These are phyloP conservation scores for Osmanthus fragrans DNA, from an alignment of 257 asterid species.

Conservation along the genomic window DNA sequence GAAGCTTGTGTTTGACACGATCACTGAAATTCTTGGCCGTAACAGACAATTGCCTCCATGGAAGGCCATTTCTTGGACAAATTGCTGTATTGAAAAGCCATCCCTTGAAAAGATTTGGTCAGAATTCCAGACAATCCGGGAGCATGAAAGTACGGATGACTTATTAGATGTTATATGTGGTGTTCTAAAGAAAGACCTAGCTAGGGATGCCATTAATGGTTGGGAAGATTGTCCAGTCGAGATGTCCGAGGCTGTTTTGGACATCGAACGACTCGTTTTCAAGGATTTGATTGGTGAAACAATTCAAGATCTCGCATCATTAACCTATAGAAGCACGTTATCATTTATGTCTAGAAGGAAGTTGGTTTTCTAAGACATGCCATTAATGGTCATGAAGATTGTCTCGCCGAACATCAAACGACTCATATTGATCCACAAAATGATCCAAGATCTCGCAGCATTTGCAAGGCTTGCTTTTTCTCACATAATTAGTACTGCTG, in stretches of 20 bases:
- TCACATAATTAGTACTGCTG: conserved; percentile 8
- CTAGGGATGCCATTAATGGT: conserved; percentile 54
- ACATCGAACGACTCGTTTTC: conserved; percentile 81
- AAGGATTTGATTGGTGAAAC: conserved; percentile 77
- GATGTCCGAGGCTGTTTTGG: conserved; percentile 67
- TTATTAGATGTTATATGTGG: conserved; percentile 62
- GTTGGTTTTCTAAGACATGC: conserved; percentile 51
- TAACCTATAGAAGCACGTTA: conserved; percentile 42
- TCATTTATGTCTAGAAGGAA: conserved; percentile 56
- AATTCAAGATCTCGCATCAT: conserved; percentile 61
- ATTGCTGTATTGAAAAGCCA: neutral
- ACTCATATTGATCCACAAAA: conserved; percentile 64
- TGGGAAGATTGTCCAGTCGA: conserved; percentile 81
- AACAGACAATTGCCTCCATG: conserved; percentile 75
- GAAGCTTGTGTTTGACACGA: conserved; percentile 66
- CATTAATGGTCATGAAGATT: neutral
- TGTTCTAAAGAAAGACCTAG: conserved; percentile 74
- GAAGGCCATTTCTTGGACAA: conserved; percentile 49
- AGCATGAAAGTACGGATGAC: conserved; percentile 47
- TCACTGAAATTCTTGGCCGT: conserved; percentile 63
- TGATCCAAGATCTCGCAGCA: conserved; percentile 64
- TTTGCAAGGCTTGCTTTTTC: conserved; percentile 29
- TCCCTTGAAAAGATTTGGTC: conserved; percentile 48
- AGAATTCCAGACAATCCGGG: conserved; percentile 62
- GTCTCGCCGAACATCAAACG: conserved; percentile 42